Percentiles rank a stretch among this genome's conserved stretches.
Evolutionary conservation across 257 asterid genomes (phyloP).

Genomic region (Eucommia ulmoides): DNA sequence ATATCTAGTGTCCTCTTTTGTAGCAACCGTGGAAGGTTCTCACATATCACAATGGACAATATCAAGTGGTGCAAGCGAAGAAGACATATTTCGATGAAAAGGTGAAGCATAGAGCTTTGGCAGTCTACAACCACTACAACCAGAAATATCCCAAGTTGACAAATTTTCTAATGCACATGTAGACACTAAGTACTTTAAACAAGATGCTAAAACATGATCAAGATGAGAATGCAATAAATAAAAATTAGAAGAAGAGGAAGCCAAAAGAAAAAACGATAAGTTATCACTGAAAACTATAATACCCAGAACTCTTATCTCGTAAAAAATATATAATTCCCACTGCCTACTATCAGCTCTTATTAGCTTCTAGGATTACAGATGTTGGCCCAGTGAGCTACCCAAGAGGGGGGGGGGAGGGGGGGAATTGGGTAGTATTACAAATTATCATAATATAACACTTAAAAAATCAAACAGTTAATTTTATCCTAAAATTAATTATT

Average conservation of each 20-base stretch:
- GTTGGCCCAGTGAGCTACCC: too few species aligned
- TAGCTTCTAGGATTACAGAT: not conserved
- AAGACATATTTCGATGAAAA: not conserved
- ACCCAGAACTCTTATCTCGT: not conserved
- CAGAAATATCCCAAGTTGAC: not conserved
- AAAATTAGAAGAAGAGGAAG: not conserved
- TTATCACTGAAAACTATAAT: not conserved
- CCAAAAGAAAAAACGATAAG: not conserved
- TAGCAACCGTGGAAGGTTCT: not conserved
- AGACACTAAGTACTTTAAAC: not conserved
- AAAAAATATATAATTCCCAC: not conserved
- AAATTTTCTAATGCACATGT: not conserved
- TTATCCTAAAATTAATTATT: too few species aligned
- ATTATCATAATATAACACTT: too few species aligned
- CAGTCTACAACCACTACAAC: not conserved
- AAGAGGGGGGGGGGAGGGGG: too few species aligned
- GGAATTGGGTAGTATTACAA: too few species aligned
- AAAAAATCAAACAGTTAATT: too few species aligned
- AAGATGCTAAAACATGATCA: not conserved
- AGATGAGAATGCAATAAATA: not conserved
- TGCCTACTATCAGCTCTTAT: not conserved
- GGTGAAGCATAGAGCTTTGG: not conserved
- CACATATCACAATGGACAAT: not conserved
- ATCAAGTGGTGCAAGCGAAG: not conserved
- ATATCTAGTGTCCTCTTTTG: not conserved